Evolutionary conservation across 2,329 filamentous ascomycete species (phyloP).

Genomic region (Aspergillaceae sp.): DNA sequence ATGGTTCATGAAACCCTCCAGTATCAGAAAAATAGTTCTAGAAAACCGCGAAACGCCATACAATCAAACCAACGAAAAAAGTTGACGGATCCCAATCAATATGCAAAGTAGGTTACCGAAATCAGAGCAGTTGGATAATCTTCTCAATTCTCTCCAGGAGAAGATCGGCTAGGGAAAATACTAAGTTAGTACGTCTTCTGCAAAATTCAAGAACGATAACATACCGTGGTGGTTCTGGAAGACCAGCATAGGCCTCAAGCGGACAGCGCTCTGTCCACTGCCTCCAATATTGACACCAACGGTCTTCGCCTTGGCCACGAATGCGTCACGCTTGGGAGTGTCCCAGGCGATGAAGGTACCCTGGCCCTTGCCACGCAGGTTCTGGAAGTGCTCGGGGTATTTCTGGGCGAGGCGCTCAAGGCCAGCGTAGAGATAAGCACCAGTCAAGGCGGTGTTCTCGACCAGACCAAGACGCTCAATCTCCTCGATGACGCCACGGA

Average conservation of each 20-base stretch:
- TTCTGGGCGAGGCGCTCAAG: constrained; percentile 58
- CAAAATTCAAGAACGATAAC: constrained; percentile 11
- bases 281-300: constrained; percentile 83
- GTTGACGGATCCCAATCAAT: not conserved
- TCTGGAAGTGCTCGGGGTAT: constrained; percentile 70
- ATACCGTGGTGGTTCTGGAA: constrained; percentile 79
- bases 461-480: constrained; percentile 71
- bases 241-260: constrained; percentile 80
- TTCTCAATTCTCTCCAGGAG: constrained; percentile 71
- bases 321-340: constrained; percentile 67
- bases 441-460: constrained; percentile 65
- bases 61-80: constrained; percentile 1
- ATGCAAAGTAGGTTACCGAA: not conserved
- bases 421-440: constrained; percentile 66
- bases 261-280: constrained; percentile 64
- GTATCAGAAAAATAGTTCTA: not conserved
- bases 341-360: constrained; percentile 94
- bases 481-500: constrained; percentile 77
- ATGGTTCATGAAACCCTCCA: constrained; percentile 9
- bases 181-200: constrained; percentile 9
- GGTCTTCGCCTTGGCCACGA: constrained; percentile 68
- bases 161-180: constrained; percentile 52
- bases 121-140: constrained; percentile 47
- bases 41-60: not conserved
- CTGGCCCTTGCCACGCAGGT: constrained; percentile 77